Evolutionary conservation across 2,329 filamentous ascomycete genomes (phyloP).

Genomic region (Teratosphaeria viscida): DNA sequence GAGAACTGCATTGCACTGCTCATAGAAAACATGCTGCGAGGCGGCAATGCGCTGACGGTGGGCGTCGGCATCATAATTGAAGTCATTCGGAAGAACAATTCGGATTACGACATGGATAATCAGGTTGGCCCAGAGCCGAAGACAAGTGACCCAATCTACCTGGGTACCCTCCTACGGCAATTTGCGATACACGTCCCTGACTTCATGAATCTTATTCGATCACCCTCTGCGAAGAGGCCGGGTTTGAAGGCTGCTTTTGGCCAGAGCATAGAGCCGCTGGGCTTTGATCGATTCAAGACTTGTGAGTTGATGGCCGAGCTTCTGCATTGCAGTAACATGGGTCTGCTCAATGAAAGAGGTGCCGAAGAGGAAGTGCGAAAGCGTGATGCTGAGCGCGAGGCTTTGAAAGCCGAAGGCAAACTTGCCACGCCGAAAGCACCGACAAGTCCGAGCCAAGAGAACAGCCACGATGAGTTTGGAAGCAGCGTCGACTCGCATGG

Average conservation of each 20-base stretch:
- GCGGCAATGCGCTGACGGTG: constrained; percentile 88
- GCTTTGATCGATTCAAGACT: constrained; percentile 97
- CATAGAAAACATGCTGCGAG: constrained; percentile 84
- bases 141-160: constrained; percentile 90
- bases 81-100: constrained; percentile 98
- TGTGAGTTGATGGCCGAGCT: constrained; percentile 98
- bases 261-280: constrained; percentile 80
- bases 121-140: constrained; percentile 67
- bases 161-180: constrained; percentile 76
- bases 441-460: constrained; percentile 46
- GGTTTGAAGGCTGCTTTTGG: constrained; percentile 82
- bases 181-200: constrained; percentile 88
- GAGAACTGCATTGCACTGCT: constrained; percentile 70
- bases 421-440: constrained; percentile 48
- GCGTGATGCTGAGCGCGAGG: constrained; percentile 72
- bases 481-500: constrained; percentile 43
- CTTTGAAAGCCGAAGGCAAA: constrained; percentile 65
- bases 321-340: constrained; percentile 98
- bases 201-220: constrained; percentile 85
- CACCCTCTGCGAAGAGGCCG: constrained; percentile 60
- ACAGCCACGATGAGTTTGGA: constrained; percentile 35
- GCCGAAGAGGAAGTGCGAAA: constrained; percentile 76
- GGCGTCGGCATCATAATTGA: constrained; percentile 97
- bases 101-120: constrained; percentile 92
- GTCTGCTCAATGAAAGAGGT: constrained; percentile 79